Evolutionary conservation across 2,329 filamentous ascomycete species (phyloP).

Genomic region (Fusarium drepaniforme): DNA sequence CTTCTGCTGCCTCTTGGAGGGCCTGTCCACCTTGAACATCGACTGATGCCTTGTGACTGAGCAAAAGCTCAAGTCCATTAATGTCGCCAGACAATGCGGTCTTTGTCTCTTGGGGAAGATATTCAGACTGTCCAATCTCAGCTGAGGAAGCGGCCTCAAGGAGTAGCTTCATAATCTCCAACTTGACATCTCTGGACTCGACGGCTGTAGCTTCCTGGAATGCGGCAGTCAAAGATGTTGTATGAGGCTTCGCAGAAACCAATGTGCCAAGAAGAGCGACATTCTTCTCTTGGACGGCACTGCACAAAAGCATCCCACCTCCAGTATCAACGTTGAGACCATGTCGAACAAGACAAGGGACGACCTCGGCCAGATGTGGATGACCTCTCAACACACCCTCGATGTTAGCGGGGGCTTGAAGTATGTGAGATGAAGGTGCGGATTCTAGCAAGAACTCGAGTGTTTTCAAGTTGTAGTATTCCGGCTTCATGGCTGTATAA

Average conservation of each 20-base stretch:
- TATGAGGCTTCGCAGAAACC: neutral
- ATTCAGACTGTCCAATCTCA: constrained; percentile 17
- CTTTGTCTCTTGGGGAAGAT: constrained; percentile 7
- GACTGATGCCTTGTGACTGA: constrained; percentile 16
- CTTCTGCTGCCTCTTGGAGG: constrained; percentile 8
- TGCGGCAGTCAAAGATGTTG: neutral
- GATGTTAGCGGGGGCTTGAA: neutral
- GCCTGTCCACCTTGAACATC: constrained; percentile 12
- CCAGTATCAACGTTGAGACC: constrained; percentile 6
- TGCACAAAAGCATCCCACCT: neutral
- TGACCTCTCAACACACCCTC: neutral
- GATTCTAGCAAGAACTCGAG: neutral
- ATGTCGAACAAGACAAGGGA: neutral
- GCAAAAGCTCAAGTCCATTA: neutral
- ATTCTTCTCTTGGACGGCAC: neutral
- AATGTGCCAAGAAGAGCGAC: neutral
- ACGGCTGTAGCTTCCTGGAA: neutral
- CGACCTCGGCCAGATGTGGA: neutral
- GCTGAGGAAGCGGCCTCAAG: neutral
- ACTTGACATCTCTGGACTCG: neutral
- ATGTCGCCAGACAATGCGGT: neutral
- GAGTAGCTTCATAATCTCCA: neutral
- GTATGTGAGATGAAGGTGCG: neutral
- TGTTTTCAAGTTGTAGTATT: neutral
- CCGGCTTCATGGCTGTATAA: neutral